Evolutionary conservation across 306 rosid genomes (phyloP).

Genomic region (Trichosanthes truncata): DNA sequence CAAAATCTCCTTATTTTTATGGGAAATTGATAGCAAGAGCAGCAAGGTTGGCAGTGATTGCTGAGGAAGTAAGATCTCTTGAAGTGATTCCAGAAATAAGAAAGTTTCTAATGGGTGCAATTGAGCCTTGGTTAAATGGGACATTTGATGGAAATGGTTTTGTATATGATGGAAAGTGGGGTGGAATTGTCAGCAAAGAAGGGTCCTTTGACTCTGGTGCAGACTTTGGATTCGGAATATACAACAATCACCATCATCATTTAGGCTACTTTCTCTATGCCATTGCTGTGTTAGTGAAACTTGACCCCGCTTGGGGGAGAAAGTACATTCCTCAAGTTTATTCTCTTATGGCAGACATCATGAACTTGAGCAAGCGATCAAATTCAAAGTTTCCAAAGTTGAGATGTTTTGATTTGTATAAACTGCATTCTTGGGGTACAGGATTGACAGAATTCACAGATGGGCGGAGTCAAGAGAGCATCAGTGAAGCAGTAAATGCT

Average conservation of each 20-base stretch:
- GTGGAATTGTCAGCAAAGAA: conserved; percentile 57
- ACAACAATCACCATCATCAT: conserved; percentile 73
- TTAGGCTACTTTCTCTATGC: conserved; percentile 73
- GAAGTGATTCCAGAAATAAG: conserved; percentile 42
- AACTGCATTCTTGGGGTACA: conserved; percentile 81
- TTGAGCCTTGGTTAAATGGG: conserved; percentile 83
- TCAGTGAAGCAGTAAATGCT: conserved; percentile 71
- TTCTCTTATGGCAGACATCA: conserved; percentile 54
- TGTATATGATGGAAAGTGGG: conserved; percentile 61
- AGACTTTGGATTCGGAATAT: conserved; percentile 78
- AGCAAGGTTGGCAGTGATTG: conserved; percentile 77
- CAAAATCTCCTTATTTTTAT: conserved; percentile 36
- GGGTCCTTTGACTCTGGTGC: conserved; percentile 41
- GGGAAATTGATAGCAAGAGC: conserved; percentile 80
- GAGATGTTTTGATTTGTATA: conserved; percentile 62
- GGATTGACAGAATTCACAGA: conserved; percentile 70
- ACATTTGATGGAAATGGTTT: conserved; percentile 67
- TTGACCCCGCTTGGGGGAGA: conserved; percentile 70
- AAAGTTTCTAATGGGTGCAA: conserved; percentile 47
- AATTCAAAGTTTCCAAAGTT: conserved; percentile 42
- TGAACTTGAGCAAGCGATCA: conserved; percentile 32
- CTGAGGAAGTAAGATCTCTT: conserved; percentile 49
- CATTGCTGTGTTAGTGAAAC: conserved; percentile 64
- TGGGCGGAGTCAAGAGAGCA: conserved; percentile 82
- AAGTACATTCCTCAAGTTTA: conserved; percentile 57